Conservation (phyloP, 345 rosid species). For the Gossypium arboreum region DNA sequence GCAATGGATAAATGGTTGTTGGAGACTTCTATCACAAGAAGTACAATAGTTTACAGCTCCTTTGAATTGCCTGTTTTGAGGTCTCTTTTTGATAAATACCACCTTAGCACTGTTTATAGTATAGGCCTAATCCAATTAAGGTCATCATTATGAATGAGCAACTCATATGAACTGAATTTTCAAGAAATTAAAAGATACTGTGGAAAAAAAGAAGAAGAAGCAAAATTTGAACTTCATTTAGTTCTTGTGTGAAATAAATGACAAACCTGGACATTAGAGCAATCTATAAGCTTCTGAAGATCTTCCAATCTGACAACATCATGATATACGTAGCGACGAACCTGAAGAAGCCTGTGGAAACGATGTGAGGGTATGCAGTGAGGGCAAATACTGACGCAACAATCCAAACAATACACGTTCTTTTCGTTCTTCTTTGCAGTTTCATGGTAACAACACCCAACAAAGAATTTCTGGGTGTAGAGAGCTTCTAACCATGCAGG, state of each 20-base stretch:
- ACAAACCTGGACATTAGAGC: constrained; percentile 85
- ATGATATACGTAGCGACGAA: constrained; percentile 92
- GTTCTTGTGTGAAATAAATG: neutral
- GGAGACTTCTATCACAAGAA: constrained; percentile 94
- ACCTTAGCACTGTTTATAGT: constrained; percentile 92
- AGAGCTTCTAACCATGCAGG: constrained; percentile 96
- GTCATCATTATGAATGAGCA: neutral
- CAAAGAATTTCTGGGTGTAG: constrained; percentile 76
- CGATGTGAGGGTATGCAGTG: constrained; percentile 87
- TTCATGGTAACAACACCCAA: constrained; percentile 68
- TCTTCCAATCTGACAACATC: constrained; percentile 96
- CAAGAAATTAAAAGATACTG: neutral
- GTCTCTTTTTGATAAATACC: constrained; percentile 94
- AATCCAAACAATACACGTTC: constrained; percentile 88
- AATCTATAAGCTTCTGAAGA: constrained; percentile 82
- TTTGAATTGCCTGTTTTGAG: constrained; percentile 90
- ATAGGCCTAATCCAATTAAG: constrained; percentile 50
- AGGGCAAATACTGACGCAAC: constrained; percentile 90
- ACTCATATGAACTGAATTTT: neutral
- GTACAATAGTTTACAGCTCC: constrained; percentile 89
- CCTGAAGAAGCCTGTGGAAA: constrained; percentile 83
- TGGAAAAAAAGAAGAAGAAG: neutral
- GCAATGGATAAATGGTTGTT: constrained; percentile 87
- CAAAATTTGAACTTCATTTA: neutral
- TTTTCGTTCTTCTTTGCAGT: constrained; percentile 85